These are phyloP conservation scores for Globisporangium mamillatum DNA, from an alignment of 352 stramenopile genomes.

Conservation along the genomic window DNA sequence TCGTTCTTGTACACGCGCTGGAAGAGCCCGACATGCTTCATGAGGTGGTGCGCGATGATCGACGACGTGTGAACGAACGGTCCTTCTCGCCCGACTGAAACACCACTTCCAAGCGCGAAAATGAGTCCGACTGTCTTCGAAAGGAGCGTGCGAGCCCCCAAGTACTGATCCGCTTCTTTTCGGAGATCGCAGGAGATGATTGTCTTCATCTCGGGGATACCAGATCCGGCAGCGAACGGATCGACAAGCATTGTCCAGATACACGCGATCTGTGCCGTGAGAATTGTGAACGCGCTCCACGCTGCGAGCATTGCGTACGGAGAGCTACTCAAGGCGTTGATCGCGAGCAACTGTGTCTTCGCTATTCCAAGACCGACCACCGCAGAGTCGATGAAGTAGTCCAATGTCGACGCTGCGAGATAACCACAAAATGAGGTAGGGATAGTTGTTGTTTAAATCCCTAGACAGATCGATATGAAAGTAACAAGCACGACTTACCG, in stretches of 20 bases:
- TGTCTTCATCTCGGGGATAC: constrained; percentile 77
- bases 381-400: constrained; percentile 42
- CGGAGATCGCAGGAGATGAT: constrained; percentile 66
- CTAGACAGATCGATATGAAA: background rate
- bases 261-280: constrained; percentile 32
- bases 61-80: constrained; percentile 94
- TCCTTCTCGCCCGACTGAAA: constrained; percentile 96
- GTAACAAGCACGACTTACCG: constrained; percentile 26
- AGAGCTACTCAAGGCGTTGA: constrained; percentile 17
- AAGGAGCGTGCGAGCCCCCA: constrained; percentile 46
- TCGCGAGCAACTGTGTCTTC: constrained; percentile 19
- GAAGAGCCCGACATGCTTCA: constrained; percentile 76
- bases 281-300: constrained; percentile 37
- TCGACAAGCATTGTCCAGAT: constrained; percentile 47
- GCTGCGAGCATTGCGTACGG: constrained; percentile 22
- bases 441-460: background rate
- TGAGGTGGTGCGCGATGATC: constrained; percentile 82
- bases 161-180: constrained; percentile 43
- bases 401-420: constrained; percentile 42
- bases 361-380: constrained; percentile 21
- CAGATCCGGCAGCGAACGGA: constrained; percentile 48
- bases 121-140: constrained; percentile 89
- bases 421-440: background rate
- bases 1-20: constrained; percentile 56
- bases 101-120: constrained; percentile 86